Conservation (phyloP, 176 grass and related monocot genomes). For the Tillandsia leiboldiana region DNA sequence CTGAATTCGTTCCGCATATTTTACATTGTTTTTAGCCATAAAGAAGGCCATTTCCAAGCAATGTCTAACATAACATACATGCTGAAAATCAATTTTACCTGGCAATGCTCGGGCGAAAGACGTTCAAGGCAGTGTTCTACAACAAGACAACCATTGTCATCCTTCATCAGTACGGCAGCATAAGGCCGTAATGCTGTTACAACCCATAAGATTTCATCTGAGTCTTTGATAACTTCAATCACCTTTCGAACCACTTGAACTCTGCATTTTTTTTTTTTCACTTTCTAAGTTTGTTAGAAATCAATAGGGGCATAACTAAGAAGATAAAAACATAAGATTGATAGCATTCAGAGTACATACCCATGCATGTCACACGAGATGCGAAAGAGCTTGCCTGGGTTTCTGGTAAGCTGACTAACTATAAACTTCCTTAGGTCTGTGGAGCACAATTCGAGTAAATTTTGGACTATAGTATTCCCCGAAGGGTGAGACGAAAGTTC, state of each 20-base stretch:
- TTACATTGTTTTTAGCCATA: background rate
- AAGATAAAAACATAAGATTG: background rate
- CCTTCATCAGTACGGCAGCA: constrained; percentile 47
- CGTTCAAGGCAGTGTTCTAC: constrained; percentile 49
- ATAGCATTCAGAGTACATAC: constrained; percentile 26
- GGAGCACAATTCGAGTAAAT: constrained; percentile 55
- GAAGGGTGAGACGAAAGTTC: constrained; percentile 64
- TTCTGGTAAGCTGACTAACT: constrained; percentile 58
- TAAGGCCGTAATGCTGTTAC: constrained; percentile 46
- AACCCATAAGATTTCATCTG: constrained; percentile 36
- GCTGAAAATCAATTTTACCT: constrained; percentile 24
- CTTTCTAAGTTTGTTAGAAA: background rate
- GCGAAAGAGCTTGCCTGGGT: constrained; percentile 37
- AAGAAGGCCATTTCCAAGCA: background rate
- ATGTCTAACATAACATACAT: background rate
- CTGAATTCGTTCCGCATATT: background rate
- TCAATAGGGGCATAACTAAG: background rate
- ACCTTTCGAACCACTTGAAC: constrained; percentile 77
- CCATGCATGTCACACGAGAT: constrained; percentile 73
- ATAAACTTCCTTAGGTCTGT: constrained; percentile 41
- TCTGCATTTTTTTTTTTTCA: constrained; percentile 29
- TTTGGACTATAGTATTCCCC: constrained; percentile 69
- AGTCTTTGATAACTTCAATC: constrained; percentile 48
- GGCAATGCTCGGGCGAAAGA: constrained; percentile 41
- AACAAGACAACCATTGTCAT: constrained; percentile 70